Percentiles rank a stretch among this genome's conserved stretches.
Conservation (phyloP, 2,329 filamentous ascomycete genomes). For the Sclerotinia subarctica region DNA sequence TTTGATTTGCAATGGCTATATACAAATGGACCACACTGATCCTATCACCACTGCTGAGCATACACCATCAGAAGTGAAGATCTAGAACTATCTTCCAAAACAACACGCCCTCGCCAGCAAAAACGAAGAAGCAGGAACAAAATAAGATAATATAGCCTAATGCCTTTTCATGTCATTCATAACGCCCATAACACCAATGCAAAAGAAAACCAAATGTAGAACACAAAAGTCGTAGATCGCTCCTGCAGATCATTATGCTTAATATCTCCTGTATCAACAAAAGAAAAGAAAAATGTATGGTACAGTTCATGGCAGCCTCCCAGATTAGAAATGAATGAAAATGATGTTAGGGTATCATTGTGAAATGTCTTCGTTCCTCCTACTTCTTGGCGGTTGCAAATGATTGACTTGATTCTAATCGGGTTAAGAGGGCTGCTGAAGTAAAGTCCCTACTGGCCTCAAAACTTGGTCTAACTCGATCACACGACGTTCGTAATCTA, state of each 20-base stretch:
- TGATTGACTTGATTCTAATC: conserved; percentile 70
- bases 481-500: conserved; percentile 80
- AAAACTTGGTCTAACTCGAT: conserved; percentile 77
- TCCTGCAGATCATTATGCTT: conserved; percentile 50
- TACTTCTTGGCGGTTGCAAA: conserved; percentile 31
- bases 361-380: conserved; percentile 24
- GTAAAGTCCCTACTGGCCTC: conserved; percentile 90
- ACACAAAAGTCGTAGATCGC: conserved; percentile 45
- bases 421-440: conserved; percentile 76
- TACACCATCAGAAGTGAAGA: conserved; percentile 23
- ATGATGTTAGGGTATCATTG: conserved; percentile 25
- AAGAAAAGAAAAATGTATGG: conserved; percentile 38
- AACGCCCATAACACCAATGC: conserved; percentile 36
- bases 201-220: conserved; percentile 30
- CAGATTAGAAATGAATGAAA: conserved; percentile 16
- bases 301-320: conserved; percentile 30
- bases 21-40: conserved; percentile 29
- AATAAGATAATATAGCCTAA: conserved; percentile 15
- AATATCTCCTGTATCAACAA: conserved; percentile 40
- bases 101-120: conserved; percentile 11
- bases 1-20: conserved; percentile 26
- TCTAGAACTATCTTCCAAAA: conserved; percentile 21
- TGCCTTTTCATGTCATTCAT: conserved; percentile 20
- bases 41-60: conserved; percentile 14
- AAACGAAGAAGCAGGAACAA: conserved; percentile 7